Conservation (phyloP, 1,284 basidiomycete genomes). For the Ustilago sp. region DNA sequence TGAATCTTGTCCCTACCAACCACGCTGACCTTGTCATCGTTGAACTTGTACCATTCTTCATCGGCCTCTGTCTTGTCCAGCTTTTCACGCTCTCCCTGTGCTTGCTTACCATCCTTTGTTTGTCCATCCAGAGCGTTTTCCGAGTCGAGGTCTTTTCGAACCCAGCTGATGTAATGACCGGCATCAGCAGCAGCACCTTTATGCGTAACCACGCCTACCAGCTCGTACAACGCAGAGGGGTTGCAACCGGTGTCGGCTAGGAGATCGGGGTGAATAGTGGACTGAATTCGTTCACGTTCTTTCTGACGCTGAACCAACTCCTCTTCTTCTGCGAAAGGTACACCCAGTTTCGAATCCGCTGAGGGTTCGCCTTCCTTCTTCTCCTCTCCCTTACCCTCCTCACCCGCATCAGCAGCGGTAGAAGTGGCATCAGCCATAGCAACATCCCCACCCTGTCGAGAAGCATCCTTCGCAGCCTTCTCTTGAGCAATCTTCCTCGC, state of each 20-base stretch:
- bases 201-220: slow-evolving; percentile 94
- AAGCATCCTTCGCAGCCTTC: slow-evolving; percentile 31
- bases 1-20: slow-evolving; percentile 64
- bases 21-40: slow-evolving; percentile 65
- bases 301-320: slow-evolving; percentile 73
- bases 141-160: slow-evolving; percentile 67
- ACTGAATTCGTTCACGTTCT: slow-evolving; percentile 54
- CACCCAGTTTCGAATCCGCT: slow-evolving; percentile 35
- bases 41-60: slow-evolving; percentile 68
- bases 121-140: slow-evolving; percentile 2
- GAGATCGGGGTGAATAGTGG: slow-evolving; percentile 76
- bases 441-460: slow-evolving; percentile 67
- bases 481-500: slow-evolving; percentile 68
- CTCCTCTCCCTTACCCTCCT: background rate
- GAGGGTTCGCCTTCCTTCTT: slow-evolving; percentile 3
- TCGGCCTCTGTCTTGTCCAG: slow-evolving; percentile 42
- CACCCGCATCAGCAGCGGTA: background rate
- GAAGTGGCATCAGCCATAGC: slow-evolving; percentile 74
- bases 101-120: background rate
- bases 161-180: slow-evolving; percentile 92
- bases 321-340: slow-evolving; percentile 75
- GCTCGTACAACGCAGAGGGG: slow-evolving; percentile 82
- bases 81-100: slow-evolving; percentile 4
- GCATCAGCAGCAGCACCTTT: slow-evolving; percentile 94
- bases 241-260: slow-evolving; percentile 80